Base-by-base conservation (phyloP, 768 basidiomycete genomes). In the Suillus discolor region DNA sequence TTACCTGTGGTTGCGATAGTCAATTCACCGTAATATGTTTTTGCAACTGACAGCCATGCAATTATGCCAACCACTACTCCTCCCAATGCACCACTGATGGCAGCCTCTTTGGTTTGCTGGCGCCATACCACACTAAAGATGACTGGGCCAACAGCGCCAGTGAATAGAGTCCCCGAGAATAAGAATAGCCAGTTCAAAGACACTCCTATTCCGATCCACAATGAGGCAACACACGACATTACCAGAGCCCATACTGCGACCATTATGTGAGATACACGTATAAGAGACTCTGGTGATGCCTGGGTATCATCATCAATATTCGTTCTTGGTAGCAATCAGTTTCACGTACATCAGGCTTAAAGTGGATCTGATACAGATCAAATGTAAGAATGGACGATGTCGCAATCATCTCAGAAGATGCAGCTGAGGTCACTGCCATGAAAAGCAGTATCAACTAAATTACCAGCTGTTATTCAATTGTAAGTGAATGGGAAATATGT, bases 61-160 rank as follows among this genome's bases (percentile, higher is more conserved):
- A 79, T 66, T 76, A 84, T 82, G 54, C 81, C 82, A 8, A 79
- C 69, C 1, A 78, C 70, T 18, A 80, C 79, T 7, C 82, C 83
- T n/a, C 74, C 71, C 57, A 83, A 70, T 20, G 80, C 75, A 1
- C 83, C 83, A 36, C 70, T 61, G 55, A 82, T 73, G 3, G 83
- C 79, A 41, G 76, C 81, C 4, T 75, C 73, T 20, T 72, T 69
- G 1, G 80, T 79, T 28, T 83, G 73, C 68, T 82, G 81, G 41
- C 78, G 78, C 68, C 68, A 69, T n/a, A 69, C 62, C 13, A 69
- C 68, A 18, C 47, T 69, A 34, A 69, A 69, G 36, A 69, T 69
- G 36, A 69, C 61, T 41, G 68, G 69, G 11, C 67, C 67, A n/a
- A 69, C 69, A 1, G 83, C 81, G 6, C 82, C 82, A 7, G 67